phyloP scores from a whole-genome alignment of 441 rosid species.

The Sinapis alba region DNA sequence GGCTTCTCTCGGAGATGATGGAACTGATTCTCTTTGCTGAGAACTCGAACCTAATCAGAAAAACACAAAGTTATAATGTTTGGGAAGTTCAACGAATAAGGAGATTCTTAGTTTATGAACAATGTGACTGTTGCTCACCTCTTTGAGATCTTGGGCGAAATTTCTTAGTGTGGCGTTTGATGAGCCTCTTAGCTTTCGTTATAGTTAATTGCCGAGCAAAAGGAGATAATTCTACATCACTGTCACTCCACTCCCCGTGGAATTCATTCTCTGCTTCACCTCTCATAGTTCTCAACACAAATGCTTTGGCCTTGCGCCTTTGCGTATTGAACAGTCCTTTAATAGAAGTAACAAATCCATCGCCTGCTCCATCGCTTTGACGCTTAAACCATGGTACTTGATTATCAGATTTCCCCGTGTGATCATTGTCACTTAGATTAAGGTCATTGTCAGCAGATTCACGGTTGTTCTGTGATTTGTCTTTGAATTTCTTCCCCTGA shows the following conservation, averaged over 20 bases:
- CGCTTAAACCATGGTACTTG: constrained; percentile 78
- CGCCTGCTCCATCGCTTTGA: constrained; percentile 95
- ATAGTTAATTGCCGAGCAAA: constrained; percentile 93
- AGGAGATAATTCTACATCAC: constrained; percentile 87
- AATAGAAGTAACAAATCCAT: constrained; percentile 96
- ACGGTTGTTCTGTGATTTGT: constrained; percentile 66
- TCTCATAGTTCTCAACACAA: constrained; percentile 96
- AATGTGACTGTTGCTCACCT: constrained; percentile 49
- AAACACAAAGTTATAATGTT: not conserved
- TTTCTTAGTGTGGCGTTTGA: constrained; percentile 91
- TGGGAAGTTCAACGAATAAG: not conserved
- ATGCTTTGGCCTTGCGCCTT: constrained; percentile 92
- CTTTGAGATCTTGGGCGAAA: constrained; percentile 75
- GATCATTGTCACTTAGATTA: constrained; percentile 83
- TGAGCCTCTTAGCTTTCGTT: constrained; percentile 84
- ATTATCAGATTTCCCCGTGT: constrained; percentile 69
- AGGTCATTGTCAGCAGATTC: constrained; percentile 74
- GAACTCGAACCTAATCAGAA: constrained; percentile 69
- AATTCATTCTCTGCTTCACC: constrained; percentile 94
- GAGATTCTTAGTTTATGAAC: not conserved
- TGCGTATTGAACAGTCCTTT: constrained; percentile 94
- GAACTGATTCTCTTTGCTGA: constrained; percentile 73
- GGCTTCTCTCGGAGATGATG: constrained; percentile 78
- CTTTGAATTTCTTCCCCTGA: constrained; percentile 98
- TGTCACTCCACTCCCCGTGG: constrained; percentile 96